These are phyloP conservation scores for Tympanopsis confertula DNA, from an alignment of 2,329 filamentous ascomycete species.

Conservation along the genomic window DNA sequence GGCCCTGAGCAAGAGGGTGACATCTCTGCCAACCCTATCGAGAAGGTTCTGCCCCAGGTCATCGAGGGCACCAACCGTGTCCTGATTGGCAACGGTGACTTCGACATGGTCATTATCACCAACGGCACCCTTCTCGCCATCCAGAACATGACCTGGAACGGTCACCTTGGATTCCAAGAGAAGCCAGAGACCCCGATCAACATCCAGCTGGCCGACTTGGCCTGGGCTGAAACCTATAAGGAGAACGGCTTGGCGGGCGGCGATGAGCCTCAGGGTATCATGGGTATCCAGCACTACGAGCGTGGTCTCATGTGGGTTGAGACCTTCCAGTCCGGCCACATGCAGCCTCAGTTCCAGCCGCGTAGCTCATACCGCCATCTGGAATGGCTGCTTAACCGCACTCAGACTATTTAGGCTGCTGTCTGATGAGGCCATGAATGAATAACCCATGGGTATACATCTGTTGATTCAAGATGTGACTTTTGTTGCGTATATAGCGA, in stretches of 20 bases:
- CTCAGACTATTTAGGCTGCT: background rate
- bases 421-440: too few relatives aligned
- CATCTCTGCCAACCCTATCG: constrained; percentile 18
- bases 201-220: constrained; percentile 28
- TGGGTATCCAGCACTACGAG: constrained; percentile 7
- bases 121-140: constrained; percentile 54
- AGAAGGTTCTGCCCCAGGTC: constrained; percentile 34
- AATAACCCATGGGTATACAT: too few relatives aligned
- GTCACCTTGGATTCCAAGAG: constrained; percentile 48
- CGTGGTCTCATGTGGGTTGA: constrained; percentile 6
- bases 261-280: constrained; percentile 3
- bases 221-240: background rate
- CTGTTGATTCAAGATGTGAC: too few relatives aligned
- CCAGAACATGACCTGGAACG: constrained; percentile 65
- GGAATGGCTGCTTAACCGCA: background rate
- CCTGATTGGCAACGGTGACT: constrained; percentile 47
- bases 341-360: background rate
- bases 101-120: constrained; percentile 49
- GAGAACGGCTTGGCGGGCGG: constrained; percentile 4
- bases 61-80: constrained; percentile 50
- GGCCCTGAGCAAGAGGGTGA: constrained; percentile 31
- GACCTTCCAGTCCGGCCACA: background rate
- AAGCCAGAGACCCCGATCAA: constrained; percentile 38
- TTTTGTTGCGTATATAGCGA: too few relatives aligned
- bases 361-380: background rate